Evolutionary conservation across 2,329 filamentous ascomycete genomes (phyloP), one percentile per base, ranked within the genome.

Genomic region (Fusarium stilboides): DNA sequence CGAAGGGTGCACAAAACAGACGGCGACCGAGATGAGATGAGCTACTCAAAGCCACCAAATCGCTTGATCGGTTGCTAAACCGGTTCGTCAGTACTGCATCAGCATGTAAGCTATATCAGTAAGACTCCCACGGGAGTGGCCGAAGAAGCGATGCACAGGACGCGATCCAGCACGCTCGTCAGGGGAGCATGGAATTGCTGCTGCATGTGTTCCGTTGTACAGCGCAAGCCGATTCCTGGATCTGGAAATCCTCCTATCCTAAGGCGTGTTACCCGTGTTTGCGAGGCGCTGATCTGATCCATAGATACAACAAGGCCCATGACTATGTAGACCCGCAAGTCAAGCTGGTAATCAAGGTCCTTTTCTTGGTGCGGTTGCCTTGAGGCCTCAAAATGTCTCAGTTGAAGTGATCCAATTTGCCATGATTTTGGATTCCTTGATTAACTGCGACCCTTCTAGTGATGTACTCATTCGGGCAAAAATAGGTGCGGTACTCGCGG

Each of bases 131-230:
- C 72, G 70, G 71, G 70, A 69, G 68, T 68, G 69, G 62, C 68
- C 69, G 59, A 73, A 53, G 50, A 51, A 52, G 52, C 57, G 52
- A 68, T 67, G 66, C 62, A 72, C 70, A 65, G 72, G 68, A 74
- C 69, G 59, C 62, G 69, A 74, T 74, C 60, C 64, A 63, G 71
- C 62, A 71, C 54, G 57, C 57, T 58, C 67, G 44, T 64, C 67
- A 69, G 66, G 65, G 66, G 62, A 57, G 54, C 63, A 55, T 57
- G 57, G 51, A 59, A 51, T 60, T 55, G 50, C 45, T 67, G 58
- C 37, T 69, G 53, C 37, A 45, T 65, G 68, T 72, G 68, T 60
- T 59, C 58, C 72, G 70, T 74, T 36, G 60, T 49, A 74, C 70
- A 61, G 58, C 61, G 65, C 47, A 55, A 68, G 65, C 55, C 57